These are phyloP conservation scores for Aspergillus intermedius DNA, from an alignment of 2,329 filamentous ascomycete species.

Conservation along the genomic window DNA sequence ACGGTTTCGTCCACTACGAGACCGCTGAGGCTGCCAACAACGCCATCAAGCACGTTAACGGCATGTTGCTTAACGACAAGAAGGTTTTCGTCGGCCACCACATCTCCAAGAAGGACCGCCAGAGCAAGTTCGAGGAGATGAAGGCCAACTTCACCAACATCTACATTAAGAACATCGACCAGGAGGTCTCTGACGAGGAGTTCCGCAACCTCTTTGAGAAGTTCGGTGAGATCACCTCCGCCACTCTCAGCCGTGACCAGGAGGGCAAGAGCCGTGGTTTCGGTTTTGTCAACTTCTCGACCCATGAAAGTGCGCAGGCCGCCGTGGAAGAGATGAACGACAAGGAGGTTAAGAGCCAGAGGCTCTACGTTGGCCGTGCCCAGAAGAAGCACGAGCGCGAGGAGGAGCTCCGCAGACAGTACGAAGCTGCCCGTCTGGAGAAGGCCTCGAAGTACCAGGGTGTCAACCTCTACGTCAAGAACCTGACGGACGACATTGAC, in stretches of 20 bases:
- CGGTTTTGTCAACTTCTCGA: slow-evolving; percentile 92
- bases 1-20: slow-evolving; percentile 99
- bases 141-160: slow-evolving; percentile 99
- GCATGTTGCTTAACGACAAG: slow-evolving; percentile 99
- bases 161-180: slow-evolving; percentile 96
- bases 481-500: slow-evolving; percentile 91
- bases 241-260: slow-evolving; percentile 79
- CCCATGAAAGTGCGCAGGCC: slow-evolving; percentile 76
- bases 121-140: slow-evolving; percentile 99
- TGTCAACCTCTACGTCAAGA: slow-evolving; percentile 99
- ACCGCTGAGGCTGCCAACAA: slow-evolving; percentile 93
- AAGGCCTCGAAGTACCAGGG: slow-evolving; percentile 99
- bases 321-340: slow-evolving; percentile 90
- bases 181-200: slow-evolving; percentile 81
- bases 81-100: slow-evolving; percentile 99
- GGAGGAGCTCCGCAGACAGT: slow-evolving; percentile 97
- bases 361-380: slow-evolving; percentile 93
- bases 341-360: slow-evolving; percentile 87
- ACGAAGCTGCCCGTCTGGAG: slow-evolving; percentile 93
- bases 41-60: slow-evolving; percentile 99
- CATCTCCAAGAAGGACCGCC: slow-evolving; percentile 99
- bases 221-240: slow-evolving; percentile 90
- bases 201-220: slow-evolving; percentile 90
- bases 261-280: slow-evolving; percentile 94
- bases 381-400: slow-evolving; percentile 99